Conservation (phyloP, 371 early-diverging fungal species). For the Rhizopus stolonifer region DNA sequence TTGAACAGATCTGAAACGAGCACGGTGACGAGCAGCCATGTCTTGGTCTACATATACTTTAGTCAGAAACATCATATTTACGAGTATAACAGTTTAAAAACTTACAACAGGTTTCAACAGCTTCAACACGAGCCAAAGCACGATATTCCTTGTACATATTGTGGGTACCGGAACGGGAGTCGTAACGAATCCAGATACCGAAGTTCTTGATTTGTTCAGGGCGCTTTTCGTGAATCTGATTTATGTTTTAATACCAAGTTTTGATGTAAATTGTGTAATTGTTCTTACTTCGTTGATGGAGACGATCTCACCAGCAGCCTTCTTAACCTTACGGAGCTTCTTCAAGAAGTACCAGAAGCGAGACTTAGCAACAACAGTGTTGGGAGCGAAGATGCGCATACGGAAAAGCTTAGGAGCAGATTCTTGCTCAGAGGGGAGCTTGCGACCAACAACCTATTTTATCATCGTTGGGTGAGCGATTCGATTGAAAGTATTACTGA, state of each 20-base stretch:
- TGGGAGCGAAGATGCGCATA: conserved; percentile 96
- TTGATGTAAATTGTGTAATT: not conserved
- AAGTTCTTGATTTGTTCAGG: conserved; percentile 94
- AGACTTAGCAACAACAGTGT: conserved; percentile 95
- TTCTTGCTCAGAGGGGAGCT: conserved; percentile 87
- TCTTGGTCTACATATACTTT: conserved; percentile 67
- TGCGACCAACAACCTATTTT: conserved; percentile 81
- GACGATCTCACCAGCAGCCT: conserved; percentile 92
- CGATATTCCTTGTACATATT: conserved; percentile 99
- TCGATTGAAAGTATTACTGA: not conserved
- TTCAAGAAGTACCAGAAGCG: conserved; percentile 98
- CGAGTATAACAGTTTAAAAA: not conserved
- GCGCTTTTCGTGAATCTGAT: conserved; percentile 87
- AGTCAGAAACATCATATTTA: not conserved
- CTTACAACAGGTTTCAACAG: conserved; percentile 83
- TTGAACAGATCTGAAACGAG: conserved; percentile 93
- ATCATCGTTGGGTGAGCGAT: not conserved
- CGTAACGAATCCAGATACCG: conserved; percentile 97
- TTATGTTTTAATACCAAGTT: not conserved
- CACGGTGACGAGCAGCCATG: conserved; percentile 97
- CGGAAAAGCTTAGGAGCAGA: conserved; percentile 93
- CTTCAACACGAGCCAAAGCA: conserved; percentile 86
- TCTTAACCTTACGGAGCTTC: conserved; percentile 97
- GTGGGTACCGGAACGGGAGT: conserved; percentile 96
- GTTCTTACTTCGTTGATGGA: conserved; percentile 81